Base-by-base conservation (phyloP, 805 yeast genomes). In the Lipomyces orientalis region DNA sequence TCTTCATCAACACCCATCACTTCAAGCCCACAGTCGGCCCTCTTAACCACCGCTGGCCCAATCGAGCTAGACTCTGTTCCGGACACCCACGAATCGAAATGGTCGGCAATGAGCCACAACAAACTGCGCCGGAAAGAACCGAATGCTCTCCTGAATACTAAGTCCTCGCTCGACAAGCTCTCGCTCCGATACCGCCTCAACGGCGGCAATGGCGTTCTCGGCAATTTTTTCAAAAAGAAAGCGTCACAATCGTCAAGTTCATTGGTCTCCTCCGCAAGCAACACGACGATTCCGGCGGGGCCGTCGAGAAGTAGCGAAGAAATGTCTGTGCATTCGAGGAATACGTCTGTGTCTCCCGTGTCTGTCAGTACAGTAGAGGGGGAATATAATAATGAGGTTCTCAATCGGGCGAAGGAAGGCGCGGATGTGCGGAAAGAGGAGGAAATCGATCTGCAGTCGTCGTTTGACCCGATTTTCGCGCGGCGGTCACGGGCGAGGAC, bases 151-250 rank as follows among this genome's bases (percentile, higher is more conserved):
- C 61, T 69, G 31, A 60, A 62, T 19, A 69, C 72, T 9, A 69
- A 69, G 31, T 69, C 72, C 12, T 69, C 72, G 19, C 43, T 69
- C 25, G 72, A 69, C 25, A 60, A 46, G 35, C 59, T 69, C 8
- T 67, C 71, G 5, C 29, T 62, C 8, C 54, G 66, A 14, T 55
- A 67, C 43, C 60, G 65, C 19, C 52, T 60, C 19, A 62, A 55
- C n/a, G 25, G 16, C n/a, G 29, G 35, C 34, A 16, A 22, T 51
- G 43, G 56, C 10, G 63, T 59, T 3, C 35, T 64, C 2, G 55
- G 57, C 49, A 64, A 59, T 16, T 49, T 64, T 16, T 64, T 64
- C 59, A 64, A 60, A 52, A 61, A 61, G 33, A 64, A 64, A 46
- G 10, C 34, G 14, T 52, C 55, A 25, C 55, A 52, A 25, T 52